Base-by-base conservation (phyloP, 108 stramenopile species). In the Stephanodiscus minutulus region DNA sequence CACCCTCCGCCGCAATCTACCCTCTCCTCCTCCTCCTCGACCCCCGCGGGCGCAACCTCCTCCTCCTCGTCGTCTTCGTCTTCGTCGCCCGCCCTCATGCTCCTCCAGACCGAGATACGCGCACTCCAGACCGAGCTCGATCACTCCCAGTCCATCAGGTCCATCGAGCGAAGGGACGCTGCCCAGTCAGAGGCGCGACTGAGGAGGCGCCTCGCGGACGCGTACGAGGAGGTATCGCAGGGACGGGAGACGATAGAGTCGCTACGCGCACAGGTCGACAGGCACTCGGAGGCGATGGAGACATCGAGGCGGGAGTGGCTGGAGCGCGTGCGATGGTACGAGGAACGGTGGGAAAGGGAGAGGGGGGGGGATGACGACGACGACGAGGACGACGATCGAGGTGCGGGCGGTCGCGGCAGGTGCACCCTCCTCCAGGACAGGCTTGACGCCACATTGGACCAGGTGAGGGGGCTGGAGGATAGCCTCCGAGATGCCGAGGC, bases 81-180 rank as follows among this genome's bases (percentile, higher is more conserved):
- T 37, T 46, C 62, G 59, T 44, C 59, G 29, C 29, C 58, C 25
- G 2, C 64, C 11, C 44, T 64, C 20, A 33, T 22, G 27, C 76
- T 84, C 50, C 73, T 83, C 15, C 58, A 87, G 53, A 83, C 79
- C 22, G 79, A 94, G 74, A 35, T 94, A 25, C 55, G 72, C 35
- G 82, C 84, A 24, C 74, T 91, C 13, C 87, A 84, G n/a, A 78
- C 88, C 21, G 86, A 89, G 50, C 72, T 91, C 52, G 77, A 87
- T n/a, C 89, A 94, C 71, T 86, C 89, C 33, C 83, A 85, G 65
- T 82, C 83, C 25, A 68, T 91, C 11, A 79, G 91, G 20, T 65
- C 76, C 10, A 57, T 91, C 47, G 93, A 95, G 43, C 75, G 88
- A 43, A 79, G 76, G 52, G 75, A 82, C 29, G 68, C 74, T 39